A percentile compares a stretch with the other conserved stretches of the same genome.
Evolutionary conservation across 805 yeast genomes (phyloP).

Genomic region (Ogataea glucozyma): DNA sequence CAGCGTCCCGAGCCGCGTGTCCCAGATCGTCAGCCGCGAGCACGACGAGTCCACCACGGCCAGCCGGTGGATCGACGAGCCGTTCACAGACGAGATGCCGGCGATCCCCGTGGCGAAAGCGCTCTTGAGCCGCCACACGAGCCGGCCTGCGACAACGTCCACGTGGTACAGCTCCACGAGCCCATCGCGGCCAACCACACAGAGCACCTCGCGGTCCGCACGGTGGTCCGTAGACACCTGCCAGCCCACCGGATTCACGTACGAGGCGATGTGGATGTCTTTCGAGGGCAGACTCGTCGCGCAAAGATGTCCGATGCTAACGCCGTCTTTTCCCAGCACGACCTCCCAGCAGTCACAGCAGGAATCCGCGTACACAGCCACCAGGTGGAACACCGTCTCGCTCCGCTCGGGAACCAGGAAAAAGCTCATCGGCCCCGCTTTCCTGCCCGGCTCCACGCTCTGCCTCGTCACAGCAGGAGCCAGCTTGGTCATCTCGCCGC

Average conservation of each 20-base stretch:
- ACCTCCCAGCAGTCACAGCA: conserved; percentile 45
- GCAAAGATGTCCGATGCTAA: conserved; percentile 29
- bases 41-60: conserved; percentile 67
- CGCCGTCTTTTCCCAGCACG: conserved; percentile 27
- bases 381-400: conserved; percentile 41
- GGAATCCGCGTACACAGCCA: conserved; percentile 49
- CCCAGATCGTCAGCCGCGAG: conserved; percentile 72
- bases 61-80: conserved; percentile 73
- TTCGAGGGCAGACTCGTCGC: conserved; percentile 37
- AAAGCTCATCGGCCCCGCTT: conserved; percentile 24
- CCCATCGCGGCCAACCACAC: conserved; percentile 58
- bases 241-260: conserved; percentile 72
- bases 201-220: conserved; percentile 47
- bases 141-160: conserved; percentile 30
- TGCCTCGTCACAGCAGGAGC: conserved; percentile 26
- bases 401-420: conserved; percentile 39
- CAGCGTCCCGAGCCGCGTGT: conserved; percentile 61
- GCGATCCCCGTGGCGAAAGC: conserved; percentile 56
- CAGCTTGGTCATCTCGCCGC: conserved; percentile 25
- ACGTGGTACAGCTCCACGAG: conserved; percentile 48
- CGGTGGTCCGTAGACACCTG: conserved; percentile 31
- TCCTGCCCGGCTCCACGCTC: background rate
- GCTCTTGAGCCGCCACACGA: conserved; percentile 56
- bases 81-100: conserved; percentile 57
- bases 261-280: conserved; percentile 35